phyloP scores from a whole-genome alignment of 2,329 filamentous ascomycete genomes.

The Sporothrix globosa region DNA sequence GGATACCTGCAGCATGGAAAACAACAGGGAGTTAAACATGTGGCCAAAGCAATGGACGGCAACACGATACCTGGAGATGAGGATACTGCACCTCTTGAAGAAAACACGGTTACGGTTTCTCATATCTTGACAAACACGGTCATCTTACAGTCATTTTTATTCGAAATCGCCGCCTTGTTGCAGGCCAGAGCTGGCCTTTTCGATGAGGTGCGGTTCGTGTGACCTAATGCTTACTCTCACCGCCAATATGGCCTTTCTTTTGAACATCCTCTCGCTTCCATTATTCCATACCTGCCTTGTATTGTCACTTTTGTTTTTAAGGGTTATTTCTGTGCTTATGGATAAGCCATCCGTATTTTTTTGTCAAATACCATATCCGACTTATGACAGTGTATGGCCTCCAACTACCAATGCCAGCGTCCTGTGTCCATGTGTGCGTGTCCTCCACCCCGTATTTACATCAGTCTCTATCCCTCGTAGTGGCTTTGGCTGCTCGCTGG shows the following conservation, averaged over 20 bases:
- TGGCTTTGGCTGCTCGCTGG: too few species aligned
- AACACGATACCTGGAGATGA: constrained; percentile 34
- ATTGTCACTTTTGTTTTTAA: not conserved
- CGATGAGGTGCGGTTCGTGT: constrained; percentile 70
- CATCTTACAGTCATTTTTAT: constrained; percentile 76
- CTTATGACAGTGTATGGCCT: too few species aligned
- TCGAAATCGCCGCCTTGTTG: constrained; percentile 74
- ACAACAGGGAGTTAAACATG: constrained; percentile 23
- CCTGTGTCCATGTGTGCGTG: too few species aligned
- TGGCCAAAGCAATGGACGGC: constrained; percentile 27
- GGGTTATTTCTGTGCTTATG: too few species aligned
- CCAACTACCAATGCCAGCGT: too few species aligned
- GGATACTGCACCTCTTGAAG: constrained; percentile 37
- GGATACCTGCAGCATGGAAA: not conserved
- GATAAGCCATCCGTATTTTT: too few species aligned
- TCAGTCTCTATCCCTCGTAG: too few species aligned
- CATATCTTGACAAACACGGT: constrained; percentile 80
- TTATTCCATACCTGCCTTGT: not conserved
- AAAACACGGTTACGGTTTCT: constrained; percentile 66
- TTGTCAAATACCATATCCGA: too few species aligned
- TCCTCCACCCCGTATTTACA: too few species aligned
- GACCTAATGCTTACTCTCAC: not conserved
- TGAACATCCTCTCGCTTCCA: not conserved
- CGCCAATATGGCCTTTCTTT: not conserved
- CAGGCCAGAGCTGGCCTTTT: constrained; percentile 76